Percentiles rank a stretch among this genome's conserved stretches.
phyloP scores from a whole-genome alignment of 805 yeast species.

The Candida coleopterorum region DNA sequence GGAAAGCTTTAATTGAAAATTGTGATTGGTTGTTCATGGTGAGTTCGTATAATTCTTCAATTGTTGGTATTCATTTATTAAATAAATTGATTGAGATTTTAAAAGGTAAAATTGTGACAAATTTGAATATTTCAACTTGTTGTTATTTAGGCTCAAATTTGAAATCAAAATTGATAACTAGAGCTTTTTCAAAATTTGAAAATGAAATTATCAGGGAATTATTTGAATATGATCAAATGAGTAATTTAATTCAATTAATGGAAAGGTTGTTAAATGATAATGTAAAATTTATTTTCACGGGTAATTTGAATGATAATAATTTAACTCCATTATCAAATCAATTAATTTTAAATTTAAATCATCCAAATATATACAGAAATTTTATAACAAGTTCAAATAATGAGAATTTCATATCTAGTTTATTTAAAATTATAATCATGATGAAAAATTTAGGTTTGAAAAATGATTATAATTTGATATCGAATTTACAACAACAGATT shows the following conservation, averaged over 20 bases:
- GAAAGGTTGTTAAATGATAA: conserved; percentile 13
- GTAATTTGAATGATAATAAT: conserved; percentile 30
- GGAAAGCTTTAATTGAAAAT: conserved; percentile 23
- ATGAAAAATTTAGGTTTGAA: conserved; percentile 32
- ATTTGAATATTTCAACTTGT: conserved; percentile 33
- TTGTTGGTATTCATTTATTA: conserved; percentile 27
- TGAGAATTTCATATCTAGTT: conserved; percentile 24
- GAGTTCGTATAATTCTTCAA: conserved; percentile 31
- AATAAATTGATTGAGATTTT: conserved; percentile 11
- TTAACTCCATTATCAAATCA: conserved; percentile 30
- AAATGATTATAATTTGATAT: conserved; percentile 25
- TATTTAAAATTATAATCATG: conserved; percentile 24
- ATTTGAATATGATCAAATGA: conserved; percentile 27
- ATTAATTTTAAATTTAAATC: conserved; percentile 23
- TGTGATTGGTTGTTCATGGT: conserved; percentile 31
- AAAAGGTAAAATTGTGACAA: conserved; percentile 18
- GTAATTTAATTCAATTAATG: conserved; percentile 17
- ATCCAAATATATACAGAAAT: conserved; percentile 34
- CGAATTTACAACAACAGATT: conserved; percentile 26
- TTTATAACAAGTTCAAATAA: conserved; percentile 14
- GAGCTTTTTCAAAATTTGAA: conserved; percentile 34
- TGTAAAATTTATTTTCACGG: conserved; percentile 34
- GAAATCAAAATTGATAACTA: conserved; percentile 30
- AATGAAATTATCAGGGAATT: conserved; percentile 33
- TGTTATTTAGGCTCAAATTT: conserved; percentile 29